Percentiles rank a stretch among this genome's conserved stretches.
Conservation (phyloP, 2,329 filamentous ascomycete species). For the Xylaria arbuscula region DNA sequence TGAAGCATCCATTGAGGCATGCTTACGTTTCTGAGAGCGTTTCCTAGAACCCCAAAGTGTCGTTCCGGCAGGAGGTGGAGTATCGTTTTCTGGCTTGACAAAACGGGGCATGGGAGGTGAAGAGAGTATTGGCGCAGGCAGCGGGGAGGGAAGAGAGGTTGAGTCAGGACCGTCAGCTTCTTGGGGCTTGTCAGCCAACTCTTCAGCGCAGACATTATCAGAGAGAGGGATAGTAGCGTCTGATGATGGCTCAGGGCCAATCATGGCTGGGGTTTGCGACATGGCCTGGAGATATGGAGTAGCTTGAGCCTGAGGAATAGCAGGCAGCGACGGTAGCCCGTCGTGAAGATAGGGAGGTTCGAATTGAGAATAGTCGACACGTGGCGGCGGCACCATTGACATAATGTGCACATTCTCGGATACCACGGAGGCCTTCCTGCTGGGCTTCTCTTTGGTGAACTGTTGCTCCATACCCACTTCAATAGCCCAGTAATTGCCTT, state of each 20-base stretch:
- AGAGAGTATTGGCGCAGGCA: slow-evolving; percentile 79
- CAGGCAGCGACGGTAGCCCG: slow-evolving; percentile 63
- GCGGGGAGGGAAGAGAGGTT: slow-evolving; percentile 74
- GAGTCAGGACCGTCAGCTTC: slow-evolving; percentile 57
- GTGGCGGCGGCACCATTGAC: slow-evolving; percentile 59
- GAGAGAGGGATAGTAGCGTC: slow-evolving; percentile 82
- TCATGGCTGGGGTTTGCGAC: slow-evolving; percentile 53
- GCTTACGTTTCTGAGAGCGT: slow-evolving; percentile 79
- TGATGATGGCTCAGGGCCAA: slow-evolving; percentile 71
- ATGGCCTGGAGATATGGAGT: slow-evolving; percentile 51
- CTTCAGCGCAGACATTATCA: slow-evolving; percentile 69
- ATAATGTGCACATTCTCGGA: slow-evolving; percentile 70
- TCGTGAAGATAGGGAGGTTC: slow-evolving; percentile 51
- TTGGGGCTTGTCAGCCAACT: slow-evolving; percentile 57
- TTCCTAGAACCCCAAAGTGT: slow-evolving; percentile 74
- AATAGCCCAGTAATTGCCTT: slow-evolving; percentile 97
- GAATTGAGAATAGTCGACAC: slow-evolving; percentile 63
- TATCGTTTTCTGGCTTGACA: slow-evolving; percentile 71
- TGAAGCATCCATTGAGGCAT: slow-evolving; percentile 73
- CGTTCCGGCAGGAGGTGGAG: slow-evolving; percentile 77
- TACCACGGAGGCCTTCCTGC: slow-evolving; percentile 66
- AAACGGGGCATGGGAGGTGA: slow-evolving; percentile 83
- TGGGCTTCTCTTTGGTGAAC: slow-evolving; percentile 88
- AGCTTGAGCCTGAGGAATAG: slow-evolving; percentile 47
- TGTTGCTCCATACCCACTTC: slow-evolving; percentile 87